These are phyloP conservation scores for Cystobasidiaceae sp. DNA, from an alignment of 1,284 basidiomycete species.

Conservation along the genomic window DNA sequence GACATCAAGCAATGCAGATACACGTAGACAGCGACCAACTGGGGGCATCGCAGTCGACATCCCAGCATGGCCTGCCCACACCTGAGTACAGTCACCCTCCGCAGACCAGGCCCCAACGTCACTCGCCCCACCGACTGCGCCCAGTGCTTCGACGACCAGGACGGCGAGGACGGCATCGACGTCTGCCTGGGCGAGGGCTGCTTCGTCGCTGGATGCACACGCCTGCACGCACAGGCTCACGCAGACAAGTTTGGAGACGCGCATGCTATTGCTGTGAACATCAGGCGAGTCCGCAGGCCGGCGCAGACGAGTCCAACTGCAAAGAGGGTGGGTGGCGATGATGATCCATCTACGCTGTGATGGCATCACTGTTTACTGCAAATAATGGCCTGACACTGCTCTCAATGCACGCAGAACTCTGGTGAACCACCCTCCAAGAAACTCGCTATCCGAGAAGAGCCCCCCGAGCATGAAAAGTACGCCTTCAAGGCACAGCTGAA, in stretches of 20 bases:
- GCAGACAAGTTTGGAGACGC: conserved; percentile 56
- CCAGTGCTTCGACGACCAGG: conserved; percentile 93
- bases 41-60: background rate
- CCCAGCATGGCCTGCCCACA: conserved; percentile 3
- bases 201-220: conserved; percentile 85
- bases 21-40: too few species aligned
- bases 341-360: background rate
- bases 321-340: background rate
- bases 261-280: conserved; percentile 73
- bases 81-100: background rate
- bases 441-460: conserved; percentile 74
- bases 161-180: conserved; percentile 69
- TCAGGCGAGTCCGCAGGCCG: conserved; percentile 65
- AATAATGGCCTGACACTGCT: too few species aligned
- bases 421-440: conserved; percentile 83
- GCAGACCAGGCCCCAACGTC: background rate
- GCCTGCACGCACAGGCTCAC: conserved; percentile 69
- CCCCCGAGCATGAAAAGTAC: conserved; percentile 79
- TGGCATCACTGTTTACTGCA: too few species aligned
- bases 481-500: conserved; percentile 62
- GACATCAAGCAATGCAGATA: too few species aligned
- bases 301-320: background rate
- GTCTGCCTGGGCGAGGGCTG: conserved; percentile 87
- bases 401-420: conserved; percentile 50
- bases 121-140: conserved; percentile 83